Percentiles rank a stretch among this genome's conserved stretches.
Conservation (phyloP, 768 basidiomycete genomes). For the Phaffia australis region DNA sequence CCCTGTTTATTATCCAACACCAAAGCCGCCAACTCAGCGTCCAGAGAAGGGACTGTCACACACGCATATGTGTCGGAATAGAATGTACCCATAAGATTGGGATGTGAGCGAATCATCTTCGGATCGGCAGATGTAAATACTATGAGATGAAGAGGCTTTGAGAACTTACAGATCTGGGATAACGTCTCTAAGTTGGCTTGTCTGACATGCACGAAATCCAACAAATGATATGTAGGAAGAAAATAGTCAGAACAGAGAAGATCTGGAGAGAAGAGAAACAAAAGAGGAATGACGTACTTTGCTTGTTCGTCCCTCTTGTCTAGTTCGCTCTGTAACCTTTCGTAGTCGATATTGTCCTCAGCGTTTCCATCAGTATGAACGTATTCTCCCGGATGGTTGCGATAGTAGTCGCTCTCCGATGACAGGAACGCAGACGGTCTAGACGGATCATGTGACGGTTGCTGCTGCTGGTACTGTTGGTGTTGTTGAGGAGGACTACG, state of each 20-base stretch:
- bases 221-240: not conserved
- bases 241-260: not conserved
- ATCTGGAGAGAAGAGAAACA: not conserved
- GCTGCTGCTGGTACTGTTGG: not conserved
- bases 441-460: not conserved
- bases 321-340: conserved; percentile 20
- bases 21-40: conserved; percentile 19
- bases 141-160: not conserved
- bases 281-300: not conserved
- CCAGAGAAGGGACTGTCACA: conserved; percentile 20
- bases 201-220: not conserved
- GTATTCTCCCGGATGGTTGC: not conserved
- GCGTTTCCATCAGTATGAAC: not conserved
- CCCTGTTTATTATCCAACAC: conserved; percentile 24
- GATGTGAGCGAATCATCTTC: not conserved
- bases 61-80: conserved; percentile 10
- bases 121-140: not conserved
- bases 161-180: conserved; percentile 4
- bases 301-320: conserved; percentile 16
- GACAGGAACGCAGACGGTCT: not conserved
- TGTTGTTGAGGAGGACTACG: not conserved
- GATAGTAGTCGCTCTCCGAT: not conserved
- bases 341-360: conserved; percentile 20
- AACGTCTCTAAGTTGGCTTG: conserved; percentile 1
- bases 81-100: not conserved